Conservation (phyloP, 441 rosid species). For the Arabidopsis lyrata region DNA sequence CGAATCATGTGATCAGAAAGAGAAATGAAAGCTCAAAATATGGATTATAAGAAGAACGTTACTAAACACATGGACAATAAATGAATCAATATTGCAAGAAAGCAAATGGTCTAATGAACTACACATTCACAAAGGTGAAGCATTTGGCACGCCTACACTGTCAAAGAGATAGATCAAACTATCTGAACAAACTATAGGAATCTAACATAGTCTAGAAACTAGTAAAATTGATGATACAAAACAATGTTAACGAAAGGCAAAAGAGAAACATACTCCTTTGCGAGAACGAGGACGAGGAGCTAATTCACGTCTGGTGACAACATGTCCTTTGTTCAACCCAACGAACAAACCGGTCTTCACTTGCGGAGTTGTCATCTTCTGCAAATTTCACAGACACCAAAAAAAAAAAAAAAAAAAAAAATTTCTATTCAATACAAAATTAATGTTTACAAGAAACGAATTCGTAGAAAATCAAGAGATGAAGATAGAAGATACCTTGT, state of each 20-base stretch:
- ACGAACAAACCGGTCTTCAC: constrained; percentile 56
- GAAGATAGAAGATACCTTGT: background rate
- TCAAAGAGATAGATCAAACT: background rate
- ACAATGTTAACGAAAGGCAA: background rate
- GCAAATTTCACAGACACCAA: background rate
- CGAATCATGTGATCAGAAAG: background rate
- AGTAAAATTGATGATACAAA: background rate
- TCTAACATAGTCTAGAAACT: background rate
- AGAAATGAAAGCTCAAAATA: background rate
- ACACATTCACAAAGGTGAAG: background rate
- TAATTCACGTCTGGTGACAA: constrained; percentile 52
- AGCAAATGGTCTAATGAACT: background rate
- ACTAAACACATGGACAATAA: background rate
- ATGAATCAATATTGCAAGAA: background rate
- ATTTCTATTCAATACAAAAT: background rate
- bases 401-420: background rate
- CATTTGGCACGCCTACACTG: background rate
- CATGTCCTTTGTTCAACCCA: constrained; percentile 59
- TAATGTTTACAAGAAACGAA: background rate
- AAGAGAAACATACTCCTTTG: constrained; percentile 51
- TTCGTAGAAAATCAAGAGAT: background rate
- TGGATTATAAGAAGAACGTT: background rate
- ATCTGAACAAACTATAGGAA: background rate
- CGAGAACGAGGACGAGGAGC: constrained; percentile 53
- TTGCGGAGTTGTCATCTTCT: constrained; percentile 51